Conservation (phyloP, 192 early-diverging fungal species). For the Backusella australiensis region DNA sequence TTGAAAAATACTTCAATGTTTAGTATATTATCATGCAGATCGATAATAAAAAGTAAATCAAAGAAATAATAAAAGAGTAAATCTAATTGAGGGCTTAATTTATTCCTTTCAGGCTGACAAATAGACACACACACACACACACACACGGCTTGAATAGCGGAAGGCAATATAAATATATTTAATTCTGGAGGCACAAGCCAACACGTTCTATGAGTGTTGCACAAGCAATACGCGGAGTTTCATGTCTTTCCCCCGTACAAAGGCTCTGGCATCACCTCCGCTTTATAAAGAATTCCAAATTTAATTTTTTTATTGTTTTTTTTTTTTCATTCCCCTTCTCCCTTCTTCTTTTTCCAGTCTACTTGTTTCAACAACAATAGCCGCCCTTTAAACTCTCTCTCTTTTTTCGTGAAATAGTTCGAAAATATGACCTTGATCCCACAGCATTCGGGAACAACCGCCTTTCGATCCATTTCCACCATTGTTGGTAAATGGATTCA, state of each 20-base stretch:
- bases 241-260: not conserved
- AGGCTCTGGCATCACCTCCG: not conserved
- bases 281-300: not conserved
- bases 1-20: too few relatives aligned
- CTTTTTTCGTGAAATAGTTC: not conserved
- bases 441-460: conserved; percentile 20
- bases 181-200: not conserved
- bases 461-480: conserved; percentile 27
- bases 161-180: not conserved
- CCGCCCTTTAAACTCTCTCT: too few relatives aligned
- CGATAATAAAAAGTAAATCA: too few relatives aligned
- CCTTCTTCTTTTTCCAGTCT: not conserved
- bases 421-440: conserved; percentile 6
- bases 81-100: not conserved
- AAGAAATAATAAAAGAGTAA: too few relatives aligned
- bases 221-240: not conserved
- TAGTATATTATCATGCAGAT: too few relatives aligned
- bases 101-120: not conserved
- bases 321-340: not conserved
- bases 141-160: not conserved
- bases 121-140: not conserved
- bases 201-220: not conserved
- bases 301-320: not conserved
- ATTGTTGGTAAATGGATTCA: conserved; percentile 38
- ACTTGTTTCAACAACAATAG: conserved; percentile 14